phyloP scores from a whole-genome alignment of 192 early-diverging fungal species.

The Podila verticillata region DNA sequence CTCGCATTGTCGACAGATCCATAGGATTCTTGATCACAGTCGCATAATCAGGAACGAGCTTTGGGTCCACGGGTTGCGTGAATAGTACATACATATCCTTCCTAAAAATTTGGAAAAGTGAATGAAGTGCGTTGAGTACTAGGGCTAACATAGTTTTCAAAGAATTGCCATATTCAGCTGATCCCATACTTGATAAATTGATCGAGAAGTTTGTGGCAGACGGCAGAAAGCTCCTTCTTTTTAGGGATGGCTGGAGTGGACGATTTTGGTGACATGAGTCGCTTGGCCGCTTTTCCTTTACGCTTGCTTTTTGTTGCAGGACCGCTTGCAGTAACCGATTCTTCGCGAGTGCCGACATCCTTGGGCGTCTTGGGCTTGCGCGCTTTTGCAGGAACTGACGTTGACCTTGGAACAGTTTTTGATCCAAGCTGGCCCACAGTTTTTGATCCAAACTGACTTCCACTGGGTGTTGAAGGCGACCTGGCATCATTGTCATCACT shows the following conservation, averaged over 20 bases:
- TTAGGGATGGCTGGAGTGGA: slow-evolving; percentile 47
- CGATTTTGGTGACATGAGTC: slow-evolving; percentile 43
- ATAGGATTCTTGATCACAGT: slow-evolving; percentile 84
- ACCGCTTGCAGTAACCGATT: slow-evolving; percentile 8
- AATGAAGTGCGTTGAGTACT: too few relatives aligned
- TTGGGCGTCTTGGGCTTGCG: slow-evolving; percentile 4
- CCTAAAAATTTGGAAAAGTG: background rate
- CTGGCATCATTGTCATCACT: slow-evolving; percentile 18
- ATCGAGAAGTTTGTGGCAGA: slow-evolving; percentile 69
- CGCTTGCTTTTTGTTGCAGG: background rate
- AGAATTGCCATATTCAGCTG: too few relatives aligned
- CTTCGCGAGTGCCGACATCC: slow-evolving; percentile 12
- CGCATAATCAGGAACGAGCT: slow-evolving; percentile 81
- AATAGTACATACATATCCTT: slow-evolving; percentile 55
- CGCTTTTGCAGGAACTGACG: background rate
- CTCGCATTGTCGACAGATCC: slow-evolving; percentile 91
- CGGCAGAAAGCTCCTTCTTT: slow-evolving; percentile 69
- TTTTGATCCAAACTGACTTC: slow-evolving; percentile 21
- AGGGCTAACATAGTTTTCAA: too few relatives aligned
- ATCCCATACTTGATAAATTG: slow-evolving; percentile 67
- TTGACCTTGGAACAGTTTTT: slow-evolving; percentile 23
- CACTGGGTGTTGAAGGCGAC: slow-evolving; percentile 12
- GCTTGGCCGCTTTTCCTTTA: slow-evolving; percentile 42
- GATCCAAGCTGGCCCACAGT: slow-evolving; percentile 17
- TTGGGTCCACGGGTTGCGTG: slow-evolving; percentile 84